These are phyloP conservation scores for Aphanocladium album DNA, from an alignment of 2,329 filamentous ascomycete genomes.

Conservation along the genomic window DNA sequence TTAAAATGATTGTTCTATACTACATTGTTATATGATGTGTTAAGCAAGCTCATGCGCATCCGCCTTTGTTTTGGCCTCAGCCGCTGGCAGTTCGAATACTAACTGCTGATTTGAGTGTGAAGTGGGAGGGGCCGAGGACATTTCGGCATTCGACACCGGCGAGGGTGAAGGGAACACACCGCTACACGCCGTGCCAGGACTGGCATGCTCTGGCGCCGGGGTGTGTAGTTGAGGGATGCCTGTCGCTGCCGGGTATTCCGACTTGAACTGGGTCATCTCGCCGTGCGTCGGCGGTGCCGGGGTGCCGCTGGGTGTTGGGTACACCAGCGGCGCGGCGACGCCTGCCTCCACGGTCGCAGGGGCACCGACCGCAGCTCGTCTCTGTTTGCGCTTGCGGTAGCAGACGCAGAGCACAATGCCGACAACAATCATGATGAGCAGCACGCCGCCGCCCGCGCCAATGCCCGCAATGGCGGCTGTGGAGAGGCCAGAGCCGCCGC, in stretches of 20 bases:
- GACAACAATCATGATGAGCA: neutral
- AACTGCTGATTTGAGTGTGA: neutral
- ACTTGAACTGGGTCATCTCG: neutral
- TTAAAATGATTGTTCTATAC: neutral
- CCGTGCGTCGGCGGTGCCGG: too few species aligned
- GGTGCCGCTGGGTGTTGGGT: neutral
- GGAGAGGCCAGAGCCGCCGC: neutral
- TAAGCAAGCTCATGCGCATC: neutral
- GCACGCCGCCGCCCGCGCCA: neutral
- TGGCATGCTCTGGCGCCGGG: neutral
- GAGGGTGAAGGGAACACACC: neutral
- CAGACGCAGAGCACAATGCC: neutral
- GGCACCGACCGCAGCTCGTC: too few species aligned
- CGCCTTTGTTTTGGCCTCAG: neutral
- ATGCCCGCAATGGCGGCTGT: neutral
- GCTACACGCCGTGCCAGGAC: neutral
- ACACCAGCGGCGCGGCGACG: neutral
- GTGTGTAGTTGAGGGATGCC: neutral
- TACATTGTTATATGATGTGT: neutral
- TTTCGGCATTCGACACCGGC: neutral
- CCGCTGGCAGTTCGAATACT: neutral
- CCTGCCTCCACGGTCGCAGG: neutral
- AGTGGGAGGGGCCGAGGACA: neutral
- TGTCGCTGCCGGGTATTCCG: neutral
- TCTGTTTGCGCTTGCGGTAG: neutral